A percentile compares a stretch with the other conserved stretches of the same genome.
Conservation (phyloP, 768 basidiomycete genomes). For the Boletus barrowsii region DNA sequence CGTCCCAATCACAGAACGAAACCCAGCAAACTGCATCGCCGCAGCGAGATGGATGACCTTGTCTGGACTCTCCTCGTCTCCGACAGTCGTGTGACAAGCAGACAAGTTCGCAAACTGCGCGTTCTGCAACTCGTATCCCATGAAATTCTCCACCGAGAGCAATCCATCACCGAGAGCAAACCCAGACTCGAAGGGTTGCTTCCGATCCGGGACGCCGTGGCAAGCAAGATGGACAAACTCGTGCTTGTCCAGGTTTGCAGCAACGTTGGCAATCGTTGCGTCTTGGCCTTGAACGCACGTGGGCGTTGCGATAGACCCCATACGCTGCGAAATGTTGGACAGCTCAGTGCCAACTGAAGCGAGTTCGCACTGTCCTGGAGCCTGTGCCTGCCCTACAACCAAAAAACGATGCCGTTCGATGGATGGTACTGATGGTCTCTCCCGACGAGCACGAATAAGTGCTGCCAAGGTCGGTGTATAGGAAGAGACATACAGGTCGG, state of each 20-base stretch:
- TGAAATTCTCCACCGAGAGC: constrained; percentile 3
- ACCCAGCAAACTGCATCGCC: constrained; percentile 5
- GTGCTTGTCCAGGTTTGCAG: background rate
- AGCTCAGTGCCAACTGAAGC: background rate
- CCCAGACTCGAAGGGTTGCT: constrained; percentile 15
- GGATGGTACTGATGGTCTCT: background rate
- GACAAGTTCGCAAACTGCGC: constrained; percentile 19
- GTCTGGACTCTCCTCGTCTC: background rate
- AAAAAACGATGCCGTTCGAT: background rate
- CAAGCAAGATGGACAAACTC: constrained; percentile 16
- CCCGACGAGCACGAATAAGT: background rate
- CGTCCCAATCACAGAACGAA: constrained; percentile 10
- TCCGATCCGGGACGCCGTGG: constrained; percentile 15
- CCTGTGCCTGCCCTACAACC: constrained; percentile 1
- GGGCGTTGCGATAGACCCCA: background rate
- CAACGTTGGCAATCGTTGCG: background rate
- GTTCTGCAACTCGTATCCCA: background rate
- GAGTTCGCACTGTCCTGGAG: background rate
- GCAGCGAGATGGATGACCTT: constrained; percentile 4
- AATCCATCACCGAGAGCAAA: constrained; percentile 6
- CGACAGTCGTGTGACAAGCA: constrained; percentile 18
- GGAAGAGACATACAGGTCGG: constrained; percentile 1
- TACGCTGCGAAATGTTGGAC: background rate
- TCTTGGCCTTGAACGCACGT: background rate
- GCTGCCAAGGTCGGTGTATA: constrained; percentile 6